These are phyloP conservation scores for Jaapia argillacea DNA, from an alignment of 768 basidiomycete species.

Conservation along the genomic window DNA sequence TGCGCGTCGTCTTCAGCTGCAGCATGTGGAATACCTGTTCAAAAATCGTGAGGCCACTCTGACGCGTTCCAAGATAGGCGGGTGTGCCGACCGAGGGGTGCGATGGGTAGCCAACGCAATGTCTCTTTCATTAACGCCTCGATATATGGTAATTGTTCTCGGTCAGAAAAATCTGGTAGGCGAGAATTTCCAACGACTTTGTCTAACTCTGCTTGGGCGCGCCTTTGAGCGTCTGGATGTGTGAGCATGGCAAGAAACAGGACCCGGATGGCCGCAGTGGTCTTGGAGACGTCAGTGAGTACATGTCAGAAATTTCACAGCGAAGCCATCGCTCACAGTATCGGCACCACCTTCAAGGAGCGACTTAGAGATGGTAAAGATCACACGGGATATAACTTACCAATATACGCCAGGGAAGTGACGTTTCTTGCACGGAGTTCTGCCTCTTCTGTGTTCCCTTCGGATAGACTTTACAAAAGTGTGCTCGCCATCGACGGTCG, in stretches of 20 bases:
- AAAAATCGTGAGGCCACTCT: background rate
- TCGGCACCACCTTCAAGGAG: slow-evolving; percentile 29
- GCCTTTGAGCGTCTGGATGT: slow-evolving; percentile 9
- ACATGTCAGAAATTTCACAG: background rate
- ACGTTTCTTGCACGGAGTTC: background rate
- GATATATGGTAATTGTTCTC: slow-evolving; percentile 23
- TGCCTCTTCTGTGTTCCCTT: background rate
- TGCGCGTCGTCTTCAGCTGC: slow-evolving; percentile 12
- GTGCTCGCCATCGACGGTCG: background rate
- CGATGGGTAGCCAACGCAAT: slow-evolving; percentile 19
- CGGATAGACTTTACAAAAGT: background rate
- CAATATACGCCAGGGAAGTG: slow-evolving; percentile 5
- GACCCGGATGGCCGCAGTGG: slow-evolving; percentile 6
- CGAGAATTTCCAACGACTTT: slow-evolving; percentile 19
- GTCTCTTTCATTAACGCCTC: slow-evolving; percentile 29
- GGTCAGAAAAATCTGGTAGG: slow-evolving; percentile 25
- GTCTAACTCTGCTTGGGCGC: slow-evolving; percentile 28
- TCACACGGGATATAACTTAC: slow-evolving; percentile 5
- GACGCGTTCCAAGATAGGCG: background rate
- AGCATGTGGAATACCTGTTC: slow-evolving; percentile 10
- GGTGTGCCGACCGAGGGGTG: slow-evolving; percentile 7
- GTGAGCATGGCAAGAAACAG: slow-evolving; percentile 13
- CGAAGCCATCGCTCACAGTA: slow-evolving; percentile 19
- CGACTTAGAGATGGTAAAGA: slow-evolving; percentile 14
- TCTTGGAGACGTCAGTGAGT: slow-evolving; percentile 4